Evolutionary conservation across 768 basidiomycete genomes (phyloP).

Genomic region (Pleurotus platypus): DNA sequence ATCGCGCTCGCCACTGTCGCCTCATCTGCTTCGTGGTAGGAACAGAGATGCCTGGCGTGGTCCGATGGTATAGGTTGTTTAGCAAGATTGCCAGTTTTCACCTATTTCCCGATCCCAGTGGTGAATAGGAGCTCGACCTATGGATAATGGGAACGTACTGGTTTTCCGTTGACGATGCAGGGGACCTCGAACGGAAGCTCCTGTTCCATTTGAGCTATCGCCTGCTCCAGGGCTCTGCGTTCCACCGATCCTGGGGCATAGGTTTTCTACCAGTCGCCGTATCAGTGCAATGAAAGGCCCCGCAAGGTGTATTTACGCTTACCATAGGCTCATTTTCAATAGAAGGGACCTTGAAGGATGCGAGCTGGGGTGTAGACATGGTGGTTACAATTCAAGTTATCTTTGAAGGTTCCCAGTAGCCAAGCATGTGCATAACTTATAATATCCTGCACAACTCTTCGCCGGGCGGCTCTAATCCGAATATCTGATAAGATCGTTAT

Average conservation of each 20-base stretch:
- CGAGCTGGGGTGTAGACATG: constrained; percentile 76
- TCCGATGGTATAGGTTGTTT: constrained; percentile 86
- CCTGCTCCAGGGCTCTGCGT: constrained; percentile 66
- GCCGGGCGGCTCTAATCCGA: constrained; percentile 9
- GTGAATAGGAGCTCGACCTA: neutral
- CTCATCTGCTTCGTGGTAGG: constrained; percentile 85
- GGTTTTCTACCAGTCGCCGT: constrained; percentile 42
- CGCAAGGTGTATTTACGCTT: constrained; percentile 14
- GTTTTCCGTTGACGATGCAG: constrained; percentile 86
- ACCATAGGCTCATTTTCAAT: constrained; percentile 96
- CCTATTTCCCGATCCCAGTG: constrained; percentile 31
- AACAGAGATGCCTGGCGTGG: constrained; percentile 76
- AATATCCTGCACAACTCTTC: neutral
- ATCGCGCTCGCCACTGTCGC: constrained; percentile 77
- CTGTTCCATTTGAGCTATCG: constrained; percentile 76
- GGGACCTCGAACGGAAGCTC: constrained; percentile 90
- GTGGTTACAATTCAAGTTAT: constrained; percentile 18
- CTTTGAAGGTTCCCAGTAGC: neutral
- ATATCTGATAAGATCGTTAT: constrained; percentile 5
- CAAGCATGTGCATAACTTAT: neutral
- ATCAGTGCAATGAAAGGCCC: no score
- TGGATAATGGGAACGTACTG: constrained; percentile 40
- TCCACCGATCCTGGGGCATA: constrained; percentile 83
- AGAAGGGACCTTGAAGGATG: constrained; percentile 79
- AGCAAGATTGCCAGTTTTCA: constrained; percentile 75